Evolutionary conservation across 345 rosid genomes (phyloP), one percentile per base, ranked within the genome.

Genomic region (Melaleuca alternifolia): DNA sequence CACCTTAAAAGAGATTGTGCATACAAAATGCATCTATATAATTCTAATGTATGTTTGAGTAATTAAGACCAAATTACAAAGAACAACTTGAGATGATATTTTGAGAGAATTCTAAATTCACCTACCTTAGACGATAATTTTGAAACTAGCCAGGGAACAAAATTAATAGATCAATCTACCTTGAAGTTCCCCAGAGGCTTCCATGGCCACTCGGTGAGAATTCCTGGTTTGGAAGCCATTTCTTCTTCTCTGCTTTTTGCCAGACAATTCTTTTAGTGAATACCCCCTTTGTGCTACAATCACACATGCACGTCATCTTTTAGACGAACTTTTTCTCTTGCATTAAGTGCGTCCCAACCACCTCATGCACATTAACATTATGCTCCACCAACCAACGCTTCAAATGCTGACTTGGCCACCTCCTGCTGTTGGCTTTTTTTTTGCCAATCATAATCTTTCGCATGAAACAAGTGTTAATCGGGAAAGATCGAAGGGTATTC

Each of bases 201-300:
- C 92, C 92, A 88, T 81, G 92, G 92, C 92, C 92, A 90, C 53
- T 85, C 88, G n/a, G 87, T 87, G 82, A 88, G 88, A 37, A 88
- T 79, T 84, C 90, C 90, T 18, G 92, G 92, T 46, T 62, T 87
- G 3, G 90, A 44, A 26, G 90, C 92, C 92, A 87, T 87, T 84
- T 57, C 50, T 44, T 28, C n/a, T 33, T n/a, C 24, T 79, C 44
- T 44, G n/a, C 24, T 46, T 59, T 59, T 59, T 16, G 33, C 71
- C 33, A 59, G 71, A 12, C 33, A 11, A 59, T 14, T 51, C 53
- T 51, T 51, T 14, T 4, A 41, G 14, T 6, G 53, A 14, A 51
- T n/a, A 6, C 71, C 26, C 71, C 28, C 71, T 59, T 6, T 26
- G 33, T 26, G 65, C 65, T 57, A 57, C 65, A 26, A 57, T 26